These are phyloP conservation scores for Rhodotorula sp. DNA, from an alignment of 1,284 basidiomycete species.

Conservation along the genomic window DNA sequence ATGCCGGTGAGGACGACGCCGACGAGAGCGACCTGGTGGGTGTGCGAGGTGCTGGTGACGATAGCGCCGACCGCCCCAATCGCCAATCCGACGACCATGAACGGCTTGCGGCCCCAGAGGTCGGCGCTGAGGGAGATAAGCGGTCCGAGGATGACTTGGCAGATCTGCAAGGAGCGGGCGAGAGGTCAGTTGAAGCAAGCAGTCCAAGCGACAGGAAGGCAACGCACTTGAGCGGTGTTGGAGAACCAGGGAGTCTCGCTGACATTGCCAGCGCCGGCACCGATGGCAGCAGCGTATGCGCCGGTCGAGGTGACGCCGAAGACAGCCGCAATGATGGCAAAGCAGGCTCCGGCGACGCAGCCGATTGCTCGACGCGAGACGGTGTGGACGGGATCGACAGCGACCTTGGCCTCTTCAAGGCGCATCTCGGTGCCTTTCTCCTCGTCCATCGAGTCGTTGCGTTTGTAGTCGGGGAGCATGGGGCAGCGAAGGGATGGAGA, in stretches of 20 bases:
- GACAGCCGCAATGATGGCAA: background rate
- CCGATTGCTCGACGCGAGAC: background rate
- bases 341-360: background rate
- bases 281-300: background rate
- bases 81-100: background rate
- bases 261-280: background rate
- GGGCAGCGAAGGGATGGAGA: too few relatives aligned
- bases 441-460: too few relatives aligned
- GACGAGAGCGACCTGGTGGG: background rate
- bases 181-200: background rate
- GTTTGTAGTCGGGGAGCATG: too few relatives aligned
- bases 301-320: background rate
- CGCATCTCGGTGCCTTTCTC: too few relatives aligned
- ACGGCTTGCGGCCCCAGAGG: slow-evolving; percentile 2
- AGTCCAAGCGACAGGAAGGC: background rate
- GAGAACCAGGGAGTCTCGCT: background rate
- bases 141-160: slow-evolving; percentile 1
- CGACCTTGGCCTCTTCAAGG: too few relatives aligned
- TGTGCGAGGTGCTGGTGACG: background rate
- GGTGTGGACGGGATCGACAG: too few relatives aligned
- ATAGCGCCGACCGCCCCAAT: background rate
- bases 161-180: background rate
- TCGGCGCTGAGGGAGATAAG: background rate
- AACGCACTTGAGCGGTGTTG: background rate
- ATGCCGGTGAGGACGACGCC: background rate